Percentiles rank a stretch among this genome's conserved stretches.
These are phyloP conservation scores for Macroventuria anomochaeta DNA, from an alignment of 2,329 filamentous ascomycete genomes.

Conservation along the genomic window DNA sequence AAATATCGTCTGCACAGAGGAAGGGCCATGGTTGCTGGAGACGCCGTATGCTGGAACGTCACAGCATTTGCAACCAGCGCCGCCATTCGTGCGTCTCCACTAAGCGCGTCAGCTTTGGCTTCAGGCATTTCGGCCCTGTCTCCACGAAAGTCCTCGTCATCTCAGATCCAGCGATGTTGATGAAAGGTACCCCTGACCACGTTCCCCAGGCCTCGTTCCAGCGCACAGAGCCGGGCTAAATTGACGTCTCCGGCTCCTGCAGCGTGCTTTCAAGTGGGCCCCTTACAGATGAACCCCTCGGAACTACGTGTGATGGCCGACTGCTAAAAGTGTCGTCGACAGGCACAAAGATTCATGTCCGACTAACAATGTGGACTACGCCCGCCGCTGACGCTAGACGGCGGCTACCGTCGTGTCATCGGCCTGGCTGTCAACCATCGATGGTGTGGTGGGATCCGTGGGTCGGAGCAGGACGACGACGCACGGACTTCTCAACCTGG, in stretches of 20 bases:
- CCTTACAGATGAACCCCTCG: constrained; percentile 25
- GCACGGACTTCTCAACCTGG: constrained; percentile 27
- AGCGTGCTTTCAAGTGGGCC: constrained; percentile 24
- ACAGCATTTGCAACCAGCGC: constrained; percentile 1
- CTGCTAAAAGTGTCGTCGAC: constrained; percentile 14
- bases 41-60: constrained; percentile 13
- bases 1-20: constrained; percentile 7
- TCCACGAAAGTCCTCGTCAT: constrained; percentile 34
- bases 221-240: constrained; percentile 39
- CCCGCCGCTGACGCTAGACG: constrained; percentile 32
- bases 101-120: constrained; percentile 28
- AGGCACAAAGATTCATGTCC: constrained; percentile 2
- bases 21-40: constrained; percentile 2
- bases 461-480: constrained; percentile 26
- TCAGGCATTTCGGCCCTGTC: constrained; percentile 35
- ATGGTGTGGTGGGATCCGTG: constrained; percentile 19
- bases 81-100: constrained; percentile 19
- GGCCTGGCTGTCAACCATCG: constrained; percentile 25
- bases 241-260: constrained; percentile 33
- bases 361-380: constrained; percentile 5
- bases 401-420: constrained; percentile 32
- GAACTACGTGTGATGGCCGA: constrained; percentile 14
- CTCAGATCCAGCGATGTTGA: constrained; percentile 28
- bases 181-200: constrained; percentile 31
- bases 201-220: constrained; percentile 39